Percentiles rank a stretch among this genome's conserved stretches.
These are phyloP conservation scores for Cylindricascospora bacillispora DNA, from an alignment of 1,139 yeast species.

Conservation along the genomic window DNA sequence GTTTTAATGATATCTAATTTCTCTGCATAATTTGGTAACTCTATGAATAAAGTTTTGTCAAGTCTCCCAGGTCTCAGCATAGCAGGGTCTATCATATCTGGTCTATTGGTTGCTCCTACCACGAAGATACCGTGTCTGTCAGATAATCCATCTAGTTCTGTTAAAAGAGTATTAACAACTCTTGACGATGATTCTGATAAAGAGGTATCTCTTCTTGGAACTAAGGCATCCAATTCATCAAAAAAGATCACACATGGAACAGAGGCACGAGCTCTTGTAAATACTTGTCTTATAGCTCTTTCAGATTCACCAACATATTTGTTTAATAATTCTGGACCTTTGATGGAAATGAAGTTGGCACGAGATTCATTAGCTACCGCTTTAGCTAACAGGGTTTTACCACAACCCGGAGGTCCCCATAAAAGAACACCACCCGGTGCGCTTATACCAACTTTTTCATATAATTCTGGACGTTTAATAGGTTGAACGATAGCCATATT, in stretches of 20 bases:
- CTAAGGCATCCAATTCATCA: constrained; percentile 92
- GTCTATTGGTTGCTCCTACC: constrained; percentile 93
- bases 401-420: constrained; percentile 99
- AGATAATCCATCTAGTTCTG: constrained; percentile 88
- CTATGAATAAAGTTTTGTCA: constrained; percentile 86
- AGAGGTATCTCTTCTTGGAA: constrained; percentile 83
- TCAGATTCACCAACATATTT: constrained; percentile 97
- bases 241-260: constrained; percentile 92
- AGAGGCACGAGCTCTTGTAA: constrained; percentile 86
- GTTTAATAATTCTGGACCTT: constrained; percentile 89
- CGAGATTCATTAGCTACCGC: constrained; percentile 96
- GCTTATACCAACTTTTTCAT: constrained; percentile 80
- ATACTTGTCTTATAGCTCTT: constrained; percentile 88
- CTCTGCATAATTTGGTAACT: constrained; percentile 69
- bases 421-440: constrained; percentile 95
- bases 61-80: constrained; percentile 95
- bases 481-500: constrained; percentile 98
- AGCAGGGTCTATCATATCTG: constrained; percentile 97
- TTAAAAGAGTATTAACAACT: constrained; percentile 85
- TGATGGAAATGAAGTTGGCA: constrained; percentile 87
- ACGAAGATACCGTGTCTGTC: constrained; percentile 90
- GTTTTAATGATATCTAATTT: constrained; percentile 72
- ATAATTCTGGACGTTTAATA: constrained; percentile 81
- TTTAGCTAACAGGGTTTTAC: constrained; percentile 88
- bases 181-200: constrained; percentile 84